Conservation (phyloP, 169 alveolate species). For the Cryptosporidium canis region DNA sequence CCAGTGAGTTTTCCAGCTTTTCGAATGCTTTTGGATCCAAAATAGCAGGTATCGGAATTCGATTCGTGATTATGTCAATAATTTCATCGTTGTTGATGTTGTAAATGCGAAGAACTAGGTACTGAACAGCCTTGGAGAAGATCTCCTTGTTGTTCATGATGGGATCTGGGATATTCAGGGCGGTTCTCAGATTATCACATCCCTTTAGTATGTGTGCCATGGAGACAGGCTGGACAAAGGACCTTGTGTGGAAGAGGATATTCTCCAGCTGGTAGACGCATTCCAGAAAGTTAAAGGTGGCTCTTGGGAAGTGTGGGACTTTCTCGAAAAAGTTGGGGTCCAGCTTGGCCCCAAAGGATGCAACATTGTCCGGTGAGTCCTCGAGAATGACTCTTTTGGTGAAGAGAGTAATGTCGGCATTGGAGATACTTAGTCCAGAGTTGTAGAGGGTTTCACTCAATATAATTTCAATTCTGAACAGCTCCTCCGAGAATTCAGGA, state of each 20-base stretch:
- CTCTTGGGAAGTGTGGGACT: not conserved
- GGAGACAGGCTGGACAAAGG: not conserved
- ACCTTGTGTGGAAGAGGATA: constrained; percentile 51
- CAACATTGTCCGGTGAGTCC: not conserved
- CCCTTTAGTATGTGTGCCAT: constrained; percentile 24
- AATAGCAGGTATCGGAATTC: constrained; percentile 1
- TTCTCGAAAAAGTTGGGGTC: constrained; percentile 42
- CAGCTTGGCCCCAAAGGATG: not conserved
- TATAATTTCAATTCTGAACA: constrained; percentile 19
- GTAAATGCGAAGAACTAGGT: constrained; percentile 40
- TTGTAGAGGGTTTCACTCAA: constrained; percentile 34
- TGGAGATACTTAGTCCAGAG: constrained; percentile 48
- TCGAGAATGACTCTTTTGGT: constrained; percentile 21
- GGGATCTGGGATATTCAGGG: not conserved
- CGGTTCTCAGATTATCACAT: constrained; percentile 10
- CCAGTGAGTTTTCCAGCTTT: not conserved
- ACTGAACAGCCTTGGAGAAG: not conserved
- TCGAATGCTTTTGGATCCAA: constrained; percentile 4
- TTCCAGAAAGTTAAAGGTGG: constrained; percentile 18
- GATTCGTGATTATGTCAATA: not conserved
- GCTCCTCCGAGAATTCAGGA: constrained; percentile 42
- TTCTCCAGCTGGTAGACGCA: constrained; percentile 68
- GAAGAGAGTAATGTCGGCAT: constrained; percentile 39
- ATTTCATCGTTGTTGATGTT: constrained; percentile 29
- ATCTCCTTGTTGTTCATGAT: not conserved